Percentiles rank a stretch among this genome's conserved stretches.
phyloP scores from a whole-genome alignment of 1,284 basidiomycete species.

The Schizopora paradoxa region DNA sequence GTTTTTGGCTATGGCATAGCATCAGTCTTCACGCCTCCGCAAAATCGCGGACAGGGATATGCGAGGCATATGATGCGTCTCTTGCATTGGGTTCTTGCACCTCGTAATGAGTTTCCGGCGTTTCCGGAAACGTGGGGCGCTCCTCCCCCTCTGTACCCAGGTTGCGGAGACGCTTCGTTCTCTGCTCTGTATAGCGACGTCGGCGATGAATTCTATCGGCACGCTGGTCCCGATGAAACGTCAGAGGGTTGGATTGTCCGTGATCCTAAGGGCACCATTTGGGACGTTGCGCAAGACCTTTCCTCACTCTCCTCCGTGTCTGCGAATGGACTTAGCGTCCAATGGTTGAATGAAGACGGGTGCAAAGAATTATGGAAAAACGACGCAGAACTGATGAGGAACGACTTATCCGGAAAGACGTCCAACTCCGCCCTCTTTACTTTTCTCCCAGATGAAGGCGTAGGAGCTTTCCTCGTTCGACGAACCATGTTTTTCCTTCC shows the following conservation, averaged over 20 bases:
- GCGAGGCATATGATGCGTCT: conserved; percentile 49
- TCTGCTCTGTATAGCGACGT: conserved; percentile 63
- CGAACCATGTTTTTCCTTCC: conserved; percentile 32
- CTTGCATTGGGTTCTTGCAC: conserved; percentile 44
- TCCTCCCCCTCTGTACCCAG: conserved; percentile 27
- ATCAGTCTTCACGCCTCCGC: conserved; percentile 43
- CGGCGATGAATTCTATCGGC: conserved; percentile 48
- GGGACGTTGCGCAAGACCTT: conserved; percentile 28
- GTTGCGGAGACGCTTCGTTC: conserved; percentile 34
- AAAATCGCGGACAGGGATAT: conserved; percentile 43
- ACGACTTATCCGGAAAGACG: neutral
- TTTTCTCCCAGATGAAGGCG: conserved; percentile 14
- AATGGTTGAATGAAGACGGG: conserved; percentile 8
- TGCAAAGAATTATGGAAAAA: conserved; percentile 13
- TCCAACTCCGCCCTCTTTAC: conserved; percentile 7
- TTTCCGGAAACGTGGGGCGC: conserved; percentile 38
- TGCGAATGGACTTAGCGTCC: neutral
- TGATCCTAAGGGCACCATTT: conserved; percentile 39
- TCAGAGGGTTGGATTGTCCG: conserved; percentile 45
- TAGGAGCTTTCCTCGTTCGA: conserved; percentile 17
- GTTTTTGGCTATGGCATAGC: conserved; percentile 41
- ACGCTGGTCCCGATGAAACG: conserved; percentile 35
- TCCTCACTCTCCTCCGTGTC: neutral
- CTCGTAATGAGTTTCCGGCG: conserved; percentile 18
- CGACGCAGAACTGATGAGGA: conserved; percentile 18